phyloP scores from a whole-genome alignment of 1,139 yeast genomes.

The Kodamaea sp. region DNA sequence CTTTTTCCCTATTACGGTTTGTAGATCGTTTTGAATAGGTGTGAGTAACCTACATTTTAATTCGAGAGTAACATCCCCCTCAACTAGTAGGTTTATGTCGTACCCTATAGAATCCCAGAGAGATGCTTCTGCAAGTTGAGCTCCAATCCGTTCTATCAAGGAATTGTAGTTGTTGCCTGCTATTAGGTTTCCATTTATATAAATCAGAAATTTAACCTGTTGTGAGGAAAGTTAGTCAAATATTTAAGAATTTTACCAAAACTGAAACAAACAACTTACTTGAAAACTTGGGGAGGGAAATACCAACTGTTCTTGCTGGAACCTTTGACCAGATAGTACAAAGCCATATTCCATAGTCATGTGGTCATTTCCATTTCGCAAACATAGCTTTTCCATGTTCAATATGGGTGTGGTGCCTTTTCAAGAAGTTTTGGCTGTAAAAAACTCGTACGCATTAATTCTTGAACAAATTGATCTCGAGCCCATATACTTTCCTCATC shows the following conservation, averaged over 20 bases:
- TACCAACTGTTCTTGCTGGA: conserved; percentile 3
- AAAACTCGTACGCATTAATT: no score
- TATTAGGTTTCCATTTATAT: conserved; percentile 17
- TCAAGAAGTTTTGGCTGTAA: no score
- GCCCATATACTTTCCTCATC: no score
- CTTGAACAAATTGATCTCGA: no score
- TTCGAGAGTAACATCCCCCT: conserved; percentile 12
- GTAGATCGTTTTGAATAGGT: conserved; percentile 14
- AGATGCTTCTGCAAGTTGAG: conserved; percentile 8
- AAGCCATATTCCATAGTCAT: conserved; percentile 14
- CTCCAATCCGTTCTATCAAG: conserved; percentile 16
- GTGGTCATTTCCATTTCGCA: conserved; percentile 14
- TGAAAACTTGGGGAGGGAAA: conserved; percentile 13
- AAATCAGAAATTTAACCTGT: no score
- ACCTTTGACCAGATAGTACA: no score
- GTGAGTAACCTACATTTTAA: conserved; percentile 24
- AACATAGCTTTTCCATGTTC: conserved; percentile 6
- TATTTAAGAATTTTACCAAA: no score
- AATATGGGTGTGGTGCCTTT: no score
- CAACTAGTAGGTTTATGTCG: conserved; percentile 13
- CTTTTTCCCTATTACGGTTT: neutral
- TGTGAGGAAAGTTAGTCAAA: no score
- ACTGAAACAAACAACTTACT: no score
- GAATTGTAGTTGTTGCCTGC: conserved; percentile 12
- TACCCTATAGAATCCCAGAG: conserved; percentile 23